These are phyloP conservation scores for Lenwebbia sp. DNA, from an alignment of 345 rosid species.

Conservation along the genomic window DNA sequence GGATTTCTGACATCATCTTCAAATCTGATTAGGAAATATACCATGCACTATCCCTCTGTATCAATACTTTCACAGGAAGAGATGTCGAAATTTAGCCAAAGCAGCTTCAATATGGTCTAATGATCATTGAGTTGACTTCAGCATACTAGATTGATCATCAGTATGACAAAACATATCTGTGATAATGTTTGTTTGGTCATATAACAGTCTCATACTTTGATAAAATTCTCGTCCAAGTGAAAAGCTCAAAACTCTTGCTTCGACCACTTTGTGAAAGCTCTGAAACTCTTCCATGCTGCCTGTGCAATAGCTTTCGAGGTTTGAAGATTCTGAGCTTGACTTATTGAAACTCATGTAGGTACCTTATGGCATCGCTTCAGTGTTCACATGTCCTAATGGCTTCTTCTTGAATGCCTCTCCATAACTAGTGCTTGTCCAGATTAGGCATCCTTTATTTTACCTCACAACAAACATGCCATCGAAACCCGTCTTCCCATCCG, in stretches of 20 bases:
- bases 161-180: neutral
- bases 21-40: neutral
- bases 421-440: neutral
- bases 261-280: conserved; percentile 17
- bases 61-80: neutral
- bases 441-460: neutral
- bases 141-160: neutral
- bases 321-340: neutral
- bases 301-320: conserved; percentile 8
- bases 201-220: neutral
- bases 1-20: neutral
- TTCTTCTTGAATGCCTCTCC: neutral
- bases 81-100: neutral
- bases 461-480: neutral
- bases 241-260: conserved; percentile 5
- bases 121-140: neutral
- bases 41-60: neutral
- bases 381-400: neutral
- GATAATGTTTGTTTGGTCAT: neutral
- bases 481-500: rapidly evolving
- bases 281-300: conserved; percentile 9
- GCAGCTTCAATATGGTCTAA: neutral
- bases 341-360: neutral
- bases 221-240: neutral
- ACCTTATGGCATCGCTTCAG: neutral